Evolutionary conservation across 208 protist genomes (phyloP).

Genomic region (Endotrypanum monterogeii): DNA sequence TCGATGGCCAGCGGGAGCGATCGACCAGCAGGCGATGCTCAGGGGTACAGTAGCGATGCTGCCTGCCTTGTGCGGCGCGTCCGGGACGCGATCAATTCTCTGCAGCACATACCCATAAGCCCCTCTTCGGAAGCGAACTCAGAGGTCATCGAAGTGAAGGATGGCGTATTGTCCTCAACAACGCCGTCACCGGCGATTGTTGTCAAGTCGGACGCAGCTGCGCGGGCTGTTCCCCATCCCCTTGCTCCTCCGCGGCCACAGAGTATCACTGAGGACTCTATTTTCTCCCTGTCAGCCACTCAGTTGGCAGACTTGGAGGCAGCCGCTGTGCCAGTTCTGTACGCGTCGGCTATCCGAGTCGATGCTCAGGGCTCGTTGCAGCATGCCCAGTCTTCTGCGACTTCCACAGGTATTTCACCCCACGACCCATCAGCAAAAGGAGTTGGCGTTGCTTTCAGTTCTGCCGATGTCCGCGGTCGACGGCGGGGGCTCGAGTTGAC

Average conservation of each 20-base stretch:
- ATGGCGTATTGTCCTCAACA: not conserved
- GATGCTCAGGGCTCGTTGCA: not conserved
- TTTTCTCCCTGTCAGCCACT: slow-evolving; percentile 53
- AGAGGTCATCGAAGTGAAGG: not conserved
- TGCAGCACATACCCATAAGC: not conserved
- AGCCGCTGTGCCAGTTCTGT: slow-evolving; percentile 38
- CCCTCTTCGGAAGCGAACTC: not conserved
- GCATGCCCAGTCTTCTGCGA: not conserved
- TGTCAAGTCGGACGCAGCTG: not conserved
- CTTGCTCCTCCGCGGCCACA: slow-evolving; percentile 41
- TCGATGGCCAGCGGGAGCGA: not conserved
- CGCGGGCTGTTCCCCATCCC: slow-evolving; percentile 26
- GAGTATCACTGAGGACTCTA: slow-evolving; percentile 60
- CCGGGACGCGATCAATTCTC: not conserved
- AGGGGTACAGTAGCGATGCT: not conserved
- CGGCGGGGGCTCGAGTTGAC: not conserved
- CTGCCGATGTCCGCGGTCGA: not conserved
- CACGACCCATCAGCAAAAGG: not conserved
- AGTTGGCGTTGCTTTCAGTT: not conserved
- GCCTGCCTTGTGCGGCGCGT: not conserved
- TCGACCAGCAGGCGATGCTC: not conserved
- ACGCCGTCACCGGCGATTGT: slow-evolving; percentile 4
- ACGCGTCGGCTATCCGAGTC: not conserved
- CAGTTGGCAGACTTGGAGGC: slow-evolving; percentile 42
- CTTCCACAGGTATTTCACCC: not conserved